Evolutionary conservation across 371 early-diverging fungal species (phyloP).

Genomic region (Mucor indicus): DNA sequence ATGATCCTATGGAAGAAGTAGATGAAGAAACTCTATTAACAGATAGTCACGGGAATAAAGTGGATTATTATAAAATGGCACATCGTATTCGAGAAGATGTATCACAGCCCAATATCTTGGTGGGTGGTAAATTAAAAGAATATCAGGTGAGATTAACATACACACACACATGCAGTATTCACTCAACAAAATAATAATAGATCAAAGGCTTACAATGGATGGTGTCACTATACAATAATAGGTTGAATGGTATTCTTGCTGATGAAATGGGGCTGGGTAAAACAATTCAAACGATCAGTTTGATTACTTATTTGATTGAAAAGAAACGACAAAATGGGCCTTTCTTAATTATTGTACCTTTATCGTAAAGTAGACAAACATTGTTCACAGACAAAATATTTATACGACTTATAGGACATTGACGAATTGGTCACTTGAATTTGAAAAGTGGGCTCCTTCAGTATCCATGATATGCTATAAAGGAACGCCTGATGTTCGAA

Average conservation of each 20-base stretch:
- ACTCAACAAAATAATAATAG: conserved; percentile 11
- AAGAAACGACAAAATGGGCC: conserved; percentile 90
- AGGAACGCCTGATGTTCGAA: conserved; percentile 78
- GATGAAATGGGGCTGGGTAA: conserved; percentile 99
- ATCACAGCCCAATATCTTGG: conserved; percentile 76
- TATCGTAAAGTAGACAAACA: conserved; percentile 67
- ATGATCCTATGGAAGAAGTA: conserved; percentile 42
- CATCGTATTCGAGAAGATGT: conserved; percentile 83
- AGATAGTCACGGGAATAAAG: conserved; percentile 48
- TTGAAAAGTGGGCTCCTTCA: conserved; percentile 98
- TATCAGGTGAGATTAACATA: conserved; percentile 75
- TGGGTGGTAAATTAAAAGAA: conserved; percentile 90
- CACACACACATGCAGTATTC: neutral
- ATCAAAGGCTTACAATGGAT: conserved; percentile 99
- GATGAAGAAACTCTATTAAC: conserved; percentile 49
- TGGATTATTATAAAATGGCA: conserved; percentile 84
- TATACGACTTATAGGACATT: conserved; percentile 72
- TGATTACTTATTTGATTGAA: conserved; percentile 93
- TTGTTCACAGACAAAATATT: too few species aligned
- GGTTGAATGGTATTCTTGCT: conserved; percentile 96
- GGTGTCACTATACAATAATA: conserved; percentile 95
- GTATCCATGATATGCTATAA: conserved; percentile 90
- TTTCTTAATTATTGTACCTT: conserved; percentile 90
- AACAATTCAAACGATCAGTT: conserved; percentile 97
- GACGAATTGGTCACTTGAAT: conserved; percentile 97